Base-by-base conservation (phyloP, 257 asterid genomes). In the Solanum pennellii region DNA sequence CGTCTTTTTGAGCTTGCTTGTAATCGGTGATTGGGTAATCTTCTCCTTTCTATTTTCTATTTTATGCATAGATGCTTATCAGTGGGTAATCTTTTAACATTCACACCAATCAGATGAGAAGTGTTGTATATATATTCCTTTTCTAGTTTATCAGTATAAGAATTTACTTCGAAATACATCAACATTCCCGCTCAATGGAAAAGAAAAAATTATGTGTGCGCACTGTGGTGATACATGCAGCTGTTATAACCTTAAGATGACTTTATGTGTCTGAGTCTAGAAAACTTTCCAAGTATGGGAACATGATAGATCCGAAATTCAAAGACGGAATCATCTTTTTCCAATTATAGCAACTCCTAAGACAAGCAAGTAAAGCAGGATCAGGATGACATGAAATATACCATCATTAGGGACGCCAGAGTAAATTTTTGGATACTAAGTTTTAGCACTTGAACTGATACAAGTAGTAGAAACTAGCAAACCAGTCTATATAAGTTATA, bases 1-100 rank as follows among this genome's bases (percentile, higher is more conserved):
- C 86, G 90, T 94, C 88, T 92, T 92, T 5, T 89, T 95, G 87
- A 93, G 97, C 96, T 91, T 96, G 86, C 93, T 94, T 33, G 95
- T 95, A 42, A 95, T 95, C 47, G 99, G 99, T 84, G 99, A 96
- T 85, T 96, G 98, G 98, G 99, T 96, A 95, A 91, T 37, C 86
- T 80, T 52, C 87, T 84, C 39, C 82, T 73, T 86, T 88, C 86
- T 84, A 76, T 87, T 72, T 85, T 72, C 89, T 83, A 35, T 72
- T 6, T 47, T 35, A 47, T 47, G 66, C 44, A 18, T 80, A 20
- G 41, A 47, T 80, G 68, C 42, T 80, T 47, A 47, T 16, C 68
- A 37, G 29, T 16, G 27, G 33, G 68, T 45, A 15, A 23, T 42
- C 21, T n/a, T 76, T 76, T 13, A 23, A 35, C 35, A 76, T 12